These are phyloP conservation scores for Dianthus caryophyllus DNA, from an alignment of 148 eudicot species.

Conservation along the genomic window DNA sequence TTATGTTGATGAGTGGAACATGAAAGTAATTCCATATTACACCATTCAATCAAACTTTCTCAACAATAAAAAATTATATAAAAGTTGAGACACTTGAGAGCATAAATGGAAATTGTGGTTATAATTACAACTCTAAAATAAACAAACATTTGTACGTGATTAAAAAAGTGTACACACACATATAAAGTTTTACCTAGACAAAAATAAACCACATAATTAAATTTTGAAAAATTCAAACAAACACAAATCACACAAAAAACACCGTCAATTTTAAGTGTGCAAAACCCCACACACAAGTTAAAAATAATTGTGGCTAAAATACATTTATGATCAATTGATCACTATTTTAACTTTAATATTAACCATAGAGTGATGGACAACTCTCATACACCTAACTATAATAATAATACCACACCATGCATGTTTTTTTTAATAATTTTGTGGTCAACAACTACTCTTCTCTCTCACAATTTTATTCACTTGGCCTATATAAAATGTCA, in stretches of 20 bases:
- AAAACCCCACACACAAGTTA: slow-evolving; percentile 5
- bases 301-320: slow-evolving; percentile 18
- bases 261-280: neutral
- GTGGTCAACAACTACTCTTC: slow-evolving; percentile 19
- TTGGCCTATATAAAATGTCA: neutral
- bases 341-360: neutral
- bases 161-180: slow-evolving; percentile 11
- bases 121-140: neutral
- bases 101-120: slow-evolving; percentile 2
- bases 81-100: too few species aligned
- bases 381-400: neutral
- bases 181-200: neutral
- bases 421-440: too few species aligned
- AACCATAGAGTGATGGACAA: slow-evolving; percentile 10
- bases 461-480: neutral
- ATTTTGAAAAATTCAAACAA: slow-evolving; percentile 15
- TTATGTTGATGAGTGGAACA: neutral
- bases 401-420: slow-evolving; percentile 15
- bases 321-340: neutral
- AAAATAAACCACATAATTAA: slow-evolving; percentile 2
- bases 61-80: neutral
- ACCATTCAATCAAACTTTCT: neutral
- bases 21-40: neutral
- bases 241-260: neutral
- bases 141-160: slow-evolving; percentile 11